Percentiles rank a stretch among this genome's conserved stretches.
phyloP scores from a whole-genome alignment of 1,284 basidiomycete species.

The Rhodotorula sp. region DNA sequence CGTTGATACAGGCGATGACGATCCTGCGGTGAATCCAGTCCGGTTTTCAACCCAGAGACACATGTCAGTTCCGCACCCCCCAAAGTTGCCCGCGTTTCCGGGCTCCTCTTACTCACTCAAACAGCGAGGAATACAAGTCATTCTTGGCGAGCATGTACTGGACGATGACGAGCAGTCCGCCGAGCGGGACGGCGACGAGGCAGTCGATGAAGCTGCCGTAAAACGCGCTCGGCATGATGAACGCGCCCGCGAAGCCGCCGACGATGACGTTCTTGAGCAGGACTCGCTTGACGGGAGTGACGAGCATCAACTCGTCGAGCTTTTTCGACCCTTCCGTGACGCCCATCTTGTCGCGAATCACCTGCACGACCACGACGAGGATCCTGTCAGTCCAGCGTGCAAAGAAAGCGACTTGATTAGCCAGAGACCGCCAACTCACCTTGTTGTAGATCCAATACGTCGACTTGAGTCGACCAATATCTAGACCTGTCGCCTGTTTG shows the following conservation, averaged over 20 bases:
- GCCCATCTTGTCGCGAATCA: conserved; percentile 62
- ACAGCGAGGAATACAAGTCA: conserved; percentile 79
- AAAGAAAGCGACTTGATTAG: no score
- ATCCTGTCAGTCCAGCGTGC: no score
- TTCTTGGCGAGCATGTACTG: conserved; percentile 65
- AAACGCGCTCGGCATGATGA: conserved; percentile 61
- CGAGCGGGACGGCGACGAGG: conserved; percentile 70
- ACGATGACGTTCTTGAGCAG: conserved; percentile 67
- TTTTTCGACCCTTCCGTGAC: conserved; percentile 72
- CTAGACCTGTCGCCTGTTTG: conserved; percentile 68
- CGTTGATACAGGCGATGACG: conserved; percentile 71
- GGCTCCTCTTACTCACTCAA: conserved; percentile 55
- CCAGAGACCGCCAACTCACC: neutral
- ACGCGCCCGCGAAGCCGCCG: conserved; percentile 74
- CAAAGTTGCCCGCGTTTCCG: neutral
- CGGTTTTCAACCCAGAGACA: neutral
- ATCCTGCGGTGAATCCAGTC: conserved; percentile 51
- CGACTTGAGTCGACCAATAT: conserved; percentile 71
- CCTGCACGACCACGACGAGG: conserved; percentile 43
- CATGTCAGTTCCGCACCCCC: no score
- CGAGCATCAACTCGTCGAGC: conserved; percentile 71
- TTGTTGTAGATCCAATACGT: conserved; percentile 78
- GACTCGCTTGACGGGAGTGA: conserved; percentile 57
- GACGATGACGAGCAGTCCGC: conserved; percentile 70
- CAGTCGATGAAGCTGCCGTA: conserved; percentile 76